Conservation (phyloP, 768 basidiomycete genomes). For the Austroboletus eburneus region DNA sequence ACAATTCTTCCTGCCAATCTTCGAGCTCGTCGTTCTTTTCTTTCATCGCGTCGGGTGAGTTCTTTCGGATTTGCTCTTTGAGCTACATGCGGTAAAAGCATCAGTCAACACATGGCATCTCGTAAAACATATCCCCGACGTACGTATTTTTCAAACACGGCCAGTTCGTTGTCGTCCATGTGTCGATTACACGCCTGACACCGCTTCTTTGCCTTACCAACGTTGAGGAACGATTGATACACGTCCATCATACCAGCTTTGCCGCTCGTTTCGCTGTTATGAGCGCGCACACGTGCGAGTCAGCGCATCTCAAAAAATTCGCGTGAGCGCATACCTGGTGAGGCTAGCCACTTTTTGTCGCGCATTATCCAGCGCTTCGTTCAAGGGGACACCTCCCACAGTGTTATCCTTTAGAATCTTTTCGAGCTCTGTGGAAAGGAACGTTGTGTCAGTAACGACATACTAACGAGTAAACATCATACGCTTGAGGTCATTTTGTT, state of each 20-base stretch:
- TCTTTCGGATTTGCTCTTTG: constrained; percentile 55
- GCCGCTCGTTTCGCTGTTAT: constrained; percentile 15
- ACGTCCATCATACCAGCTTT: constrained; percentile 39
- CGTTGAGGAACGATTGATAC: constrained; percentile 52
- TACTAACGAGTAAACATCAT: not conserved
- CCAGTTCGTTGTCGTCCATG: constrained; percentile 50
- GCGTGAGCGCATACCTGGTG: constrained; percentile 14
- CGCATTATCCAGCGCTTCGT: constrained; percentile 45
- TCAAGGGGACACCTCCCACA: constrained; percentile 37
- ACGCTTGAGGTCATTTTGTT: constrained; percentile 65
- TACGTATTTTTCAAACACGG: constrained; percentile 70
- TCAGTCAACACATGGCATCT: not conserved
- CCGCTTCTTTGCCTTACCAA: constrained; percentile 57
- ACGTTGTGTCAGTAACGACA: not conserved
- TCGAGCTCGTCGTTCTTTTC: constrained; percentile 34
- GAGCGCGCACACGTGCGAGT: not conserved
- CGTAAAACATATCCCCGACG: constrained; percentile 20
- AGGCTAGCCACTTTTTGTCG: constrained; percentile 11
- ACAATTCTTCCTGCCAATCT: constrained; percentile 59
- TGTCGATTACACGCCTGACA: constrained; percentile 78
- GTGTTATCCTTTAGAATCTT: constrained; percentile 39
- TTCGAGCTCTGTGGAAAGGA: constrained; percentile 36
- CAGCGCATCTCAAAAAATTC: not conserved
- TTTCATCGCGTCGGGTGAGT: constrained; percentile 44
- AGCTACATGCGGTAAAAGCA: constrained; percentile 40